Base-by-base conservation (phyloP, 495 filamentous ascomycete genomes). In the Aspergillus sparsus region DNA sequence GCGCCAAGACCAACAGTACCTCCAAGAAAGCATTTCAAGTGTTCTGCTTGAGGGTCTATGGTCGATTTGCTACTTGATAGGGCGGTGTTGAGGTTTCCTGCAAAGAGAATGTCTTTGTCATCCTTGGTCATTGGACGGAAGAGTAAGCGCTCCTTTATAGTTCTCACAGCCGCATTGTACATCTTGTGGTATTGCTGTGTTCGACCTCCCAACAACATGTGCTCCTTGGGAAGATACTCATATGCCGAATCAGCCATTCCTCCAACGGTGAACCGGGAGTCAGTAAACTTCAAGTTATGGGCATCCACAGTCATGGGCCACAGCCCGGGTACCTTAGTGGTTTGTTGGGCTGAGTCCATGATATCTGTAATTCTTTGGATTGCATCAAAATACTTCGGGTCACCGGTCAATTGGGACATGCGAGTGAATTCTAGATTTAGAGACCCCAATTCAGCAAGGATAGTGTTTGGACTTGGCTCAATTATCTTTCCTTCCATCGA, bases 341-440 rank as follows among this genome's bases (percentile, higher is more conserved):
- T 58, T 32, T 71, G 69, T 74, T 98, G 93, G 61, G 80, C 85
- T 34, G 86, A 81, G 58, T 93, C 89, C 7, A 99, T 78, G 12
- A 85, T 84, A 66, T 97, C 74, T 13, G 89, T 89, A 66, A 99
- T 91, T 27, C 94, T 85, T 62, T 93, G 90, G 46, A 96, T 82
- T 6, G 95, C 95, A 70, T 99, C 94, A 65, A 91, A 98, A 74
- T 96, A 99, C 64, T 87, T 93, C 2, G 85, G 74, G 53, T 98
- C 83, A 13, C 85, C 82, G 6, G 93, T 98, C 47, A 98, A 76
- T 72, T 98, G 94, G 3, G 94, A 87, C 36, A 99, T 80, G 7
- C 94, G 85, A 3, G 94, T 99, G 67, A 98, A 97, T 72, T 99
- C 94, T 68, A 99, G 79, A 36, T 86, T 86, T 47, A 99, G 75